These are phyloP conservation scores for Tulasnella sp. DNA, from an alignment of 768 basidiomycete genomes.

Conservation along the genomic window DNA sequence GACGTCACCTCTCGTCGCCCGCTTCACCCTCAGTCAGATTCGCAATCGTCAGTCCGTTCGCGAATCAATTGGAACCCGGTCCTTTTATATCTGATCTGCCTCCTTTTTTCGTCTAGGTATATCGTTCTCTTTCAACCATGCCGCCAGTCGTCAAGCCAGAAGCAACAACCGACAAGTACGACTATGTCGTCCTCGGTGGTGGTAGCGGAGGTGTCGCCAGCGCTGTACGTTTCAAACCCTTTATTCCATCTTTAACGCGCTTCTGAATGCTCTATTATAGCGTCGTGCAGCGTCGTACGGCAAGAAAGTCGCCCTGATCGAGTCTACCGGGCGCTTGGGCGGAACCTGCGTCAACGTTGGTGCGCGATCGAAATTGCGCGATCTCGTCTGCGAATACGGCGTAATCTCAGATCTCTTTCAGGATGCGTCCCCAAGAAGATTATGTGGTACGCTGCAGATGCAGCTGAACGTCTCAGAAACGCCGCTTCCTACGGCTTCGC, in stretches of 20 bases:
- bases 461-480: conserved; percentile 76
- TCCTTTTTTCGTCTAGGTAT: conserved; percentile 40
- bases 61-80: neutral
- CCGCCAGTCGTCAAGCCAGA: conserved; percentile 54
- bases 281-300: conserved; percentile 89
- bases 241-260: neutral
- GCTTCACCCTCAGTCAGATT: conserved; percentile 16
- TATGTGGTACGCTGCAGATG: conserved; percentile 96
- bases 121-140: conserved; percentile 55
- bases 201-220: conserved; percentile 91
- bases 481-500: conserved; percentile 64
- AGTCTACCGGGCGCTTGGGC: conserved; percentile 68
- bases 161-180: conserved; percentile 49
- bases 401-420: conserved; percentile 36
- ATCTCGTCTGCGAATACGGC: too few species aligned
- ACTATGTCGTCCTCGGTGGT: conserved; percentile 85
- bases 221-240: conserved; percentile 54
- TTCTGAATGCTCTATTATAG: conserved; percentile 42
- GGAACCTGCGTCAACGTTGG: conserved; percentile 93
- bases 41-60: conserved; percentile 20
- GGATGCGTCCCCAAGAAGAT: conserved; percentile 99
- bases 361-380: conserved; percentile 42
- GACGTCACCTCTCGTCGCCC: neutral
- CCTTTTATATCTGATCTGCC: neutral
- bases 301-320: conserved; percentile 88